phyloP scores from a whole-genome alignment of 1,139 yeast species.

The Candida sojae region DNA sequence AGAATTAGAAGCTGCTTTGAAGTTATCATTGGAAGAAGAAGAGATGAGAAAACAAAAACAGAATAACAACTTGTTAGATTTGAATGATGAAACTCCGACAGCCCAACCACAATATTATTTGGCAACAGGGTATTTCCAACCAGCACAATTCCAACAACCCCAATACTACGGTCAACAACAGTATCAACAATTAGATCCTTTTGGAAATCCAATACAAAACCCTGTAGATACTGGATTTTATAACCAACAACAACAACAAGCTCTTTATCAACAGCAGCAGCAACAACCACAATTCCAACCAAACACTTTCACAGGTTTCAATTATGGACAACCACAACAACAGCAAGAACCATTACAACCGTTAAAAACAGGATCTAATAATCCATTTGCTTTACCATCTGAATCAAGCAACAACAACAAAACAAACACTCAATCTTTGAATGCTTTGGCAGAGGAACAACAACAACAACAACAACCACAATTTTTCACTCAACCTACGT shows the following conservation, averaged over 20 bases:
- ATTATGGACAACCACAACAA: constrained; percentile 33
- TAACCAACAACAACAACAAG: constrained; percentile 28
- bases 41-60: constrained; percentile 64
- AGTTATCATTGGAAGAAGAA: constrained; percentile 86
- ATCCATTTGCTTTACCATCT: constrained; percentile 74
- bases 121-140: constrained; percentile 38
- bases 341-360: constrained; percentile 52
- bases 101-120: constrained; percentile 28
- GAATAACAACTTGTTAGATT: constrained; percentile 54
- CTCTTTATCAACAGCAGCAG: constrained; percentile 33
- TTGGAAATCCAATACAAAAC: constrained; percentile 73
- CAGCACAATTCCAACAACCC: constrained; percentile 28
- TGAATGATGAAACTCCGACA: constrained; percentile 40
- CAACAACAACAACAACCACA: constrained; percentile 25
- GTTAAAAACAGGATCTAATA: constrained; percentile 79
- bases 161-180: constrained; percentile 14
- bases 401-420: constrained; percentile 16
- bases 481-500: constrained; percentile 26
- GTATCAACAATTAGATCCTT: constrained; percentile 59
- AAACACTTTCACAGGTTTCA: constrained; percentile 35
- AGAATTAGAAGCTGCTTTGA: constrained; percentile 78
- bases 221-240: constrained; percentile 56
- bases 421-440: constrained; percentile 24
- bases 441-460: constrained; percentile 27
- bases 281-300: constrained; percentile 32